Conservation (phyloP, 495 filamentous ascomycete genomes). For the Neurospora sp. region DNA sequence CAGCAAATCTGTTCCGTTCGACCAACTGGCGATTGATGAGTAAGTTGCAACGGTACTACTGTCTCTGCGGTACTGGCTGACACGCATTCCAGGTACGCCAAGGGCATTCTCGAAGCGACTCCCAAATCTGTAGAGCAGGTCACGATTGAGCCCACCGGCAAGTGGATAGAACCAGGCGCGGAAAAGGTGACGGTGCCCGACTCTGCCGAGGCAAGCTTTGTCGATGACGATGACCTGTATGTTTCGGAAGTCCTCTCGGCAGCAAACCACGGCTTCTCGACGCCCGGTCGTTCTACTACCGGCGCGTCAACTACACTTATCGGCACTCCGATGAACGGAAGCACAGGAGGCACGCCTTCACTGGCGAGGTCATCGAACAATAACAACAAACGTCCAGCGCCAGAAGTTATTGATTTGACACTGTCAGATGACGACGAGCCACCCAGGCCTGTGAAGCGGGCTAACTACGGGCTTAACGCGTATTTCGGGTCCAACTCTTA, state of each 20-base stretch:
- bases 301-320: slow-evolving; percentile 6
- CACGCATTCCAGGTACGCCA: slow-evolving; percentile 58
- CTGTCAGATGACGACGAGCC: slow-evolving; percentile 64
- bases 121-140: slow-evolving; percentile 66
- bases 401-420: slow-evolving; percentile 71
- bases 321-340: slow-evolving; percentile 18
- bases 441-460: slow-evolving; percentile 45
- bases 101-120: slow-evolving; percentile 70
- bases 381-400: slow-evolving; percentile 50
- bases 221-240: slow-evolving; percentile 60
- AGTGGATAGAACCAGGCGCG: slow-evolving; percentile 51
- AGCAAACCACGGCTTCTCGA: slow-evolving; percentile 7
- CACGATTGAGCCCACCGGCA: slow-evolving; percentile 77
- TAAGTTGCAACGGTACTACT: slow-evolving; percentile 31
- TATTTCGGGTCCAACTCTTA: background rate
- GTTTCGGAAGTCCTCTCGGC: slow-evolving; percentile 41
- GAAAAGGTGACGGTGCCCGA: slow-evolving; percentile 13
- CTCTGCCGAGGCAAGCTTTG: slow-evolving; percentile 17
- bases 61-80: background rate
- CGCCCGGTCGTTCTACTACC: slow-evolving; percentile 1
- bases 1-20: slow-evolving; percentile 71
- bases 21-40: slow-evolving; percentile 77
- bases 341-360: slow-evolving; percentile 21
- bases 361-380: slow-evolving; percentile 26
- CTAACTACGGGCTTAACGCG: slow-evolving; percentile 12